Conservation (phyloP, 2,329 filamentous ascomycete genomes). For the Ophiocordyceps camponoti-leonardi region DNA sequence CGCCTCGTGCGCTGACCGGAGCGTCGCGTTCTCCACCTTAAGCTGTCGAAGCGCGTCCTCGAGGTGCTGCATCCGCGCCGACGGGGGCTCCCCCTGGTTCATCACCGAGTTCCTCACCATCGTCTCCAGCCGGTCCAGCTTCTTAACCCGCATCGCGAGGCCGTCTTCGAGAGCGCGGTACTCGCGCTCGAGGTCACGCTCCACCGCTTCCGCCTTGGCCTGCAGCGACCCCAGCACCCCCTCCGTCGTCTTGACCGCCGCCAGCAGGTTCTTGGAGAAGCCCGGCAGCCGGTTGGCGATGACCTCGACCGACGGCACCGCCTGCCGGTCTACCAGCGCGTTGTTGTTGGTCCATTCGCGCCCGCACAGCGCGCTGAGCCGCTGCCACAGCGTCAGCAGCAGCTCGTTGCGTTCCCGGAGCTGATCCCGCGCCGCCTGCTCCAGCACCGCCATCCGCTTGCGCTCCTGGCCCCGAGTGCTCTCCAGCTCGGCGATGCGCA, state of each 20-base stretch:
- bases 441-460: conserved; percentile 56
- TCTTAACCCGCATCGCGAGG: conserved; percentile 64
- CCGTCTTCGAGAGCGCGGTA: conserved; percentile 74
- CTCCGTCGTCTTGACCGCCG: conserved; percentile 78
- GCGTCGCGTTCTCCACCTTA: conserved; percentile 50
- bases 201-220: conserved; percentile 64
- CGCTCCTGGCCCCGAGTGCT: conserved; percentile 60
- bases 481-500: conserved; percentile 74
- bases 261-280: conserved; percentile 78
- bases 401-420: conserved; percentile 78
- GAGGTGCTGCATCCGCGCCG: conserved; percentile 31
- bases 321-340: conserved; percentile 72
- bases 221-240: conserved; percentile 62
- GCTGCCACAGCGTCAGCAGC: conserved; percentile 77
- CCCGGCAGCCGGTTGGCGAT: conserved; percentile 72
- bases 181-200: conserved; percentile 78
- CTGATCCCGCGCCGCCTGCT: conserved; percentile 72
- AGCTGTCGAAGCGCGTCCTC: conserved; percentile 45
- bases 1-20: conserved; percentile 46
- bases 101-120: conserved; percentile 51
- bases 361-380: conserved; percentile 71
- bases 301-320: conserved; percentile 66
- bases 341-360: conserved; percentile 85
- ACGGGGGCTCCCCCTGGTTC: conserved; percentile 22
- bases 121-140: conserved; percentile 73